These are phyloP conservation scores for Solanum boliviense DNA, from an alignment of 257 asterid species.

Conservation along the genomic window DNA sequence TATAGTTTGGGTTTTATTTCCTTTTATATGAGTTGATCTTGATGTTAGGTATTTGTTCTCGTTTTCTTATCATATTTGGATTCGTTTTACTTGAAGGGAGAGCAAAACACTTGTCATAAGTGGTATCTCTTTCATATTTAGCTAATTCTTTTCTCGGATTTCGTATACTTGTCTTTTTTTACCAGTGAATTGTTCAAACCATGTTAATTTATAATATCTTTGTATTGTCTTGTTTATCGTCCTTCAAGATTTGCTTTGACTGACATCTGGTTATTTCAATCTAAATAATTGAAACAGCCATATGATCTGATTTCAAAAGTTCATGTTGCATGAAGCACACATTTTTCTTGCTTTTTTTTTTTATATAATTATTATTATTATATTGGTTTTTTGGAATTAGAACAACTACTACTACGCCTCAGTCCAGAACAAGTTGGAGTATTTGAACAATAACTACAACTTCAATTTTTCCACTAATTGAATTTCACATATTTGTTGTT, in stretches of 20 bases:
- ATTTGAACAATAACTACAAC: not conserved
- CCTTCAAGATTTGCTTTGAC: not conserved
- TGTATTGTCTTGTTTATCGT: not conserved
- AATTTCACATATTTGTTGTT: not conserved
- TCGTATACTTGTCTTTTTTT: too few relatives aligned
- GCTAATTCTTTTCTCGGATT: too few relatives aligned
- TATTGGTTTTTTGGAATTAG: not conserved
- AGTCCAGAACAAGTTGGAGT: not conserved
- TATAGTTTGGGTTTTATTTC: too few relatives aligned
- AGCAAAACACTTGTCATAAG: too few relatives aligned
- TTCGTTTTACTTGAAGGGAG: too few relatives aligned
- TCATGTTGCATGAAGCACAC: not conserved
- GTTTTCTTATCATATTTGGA: too few relatives aligned
- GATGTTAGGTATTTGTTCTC: too few relatives aligned
- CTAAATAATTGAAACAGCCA: not conserved
- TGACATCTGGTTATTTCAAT: not conserved
- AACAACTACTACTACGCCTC: not conserved
- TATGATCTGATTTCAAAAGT: not conserved
- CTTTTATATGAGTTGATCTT: too few relatives aligned
- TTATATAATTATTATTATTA: too few relatives aligned
- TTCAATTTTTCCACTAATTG: not conserved
- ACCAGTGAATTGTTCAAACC: not conserved
- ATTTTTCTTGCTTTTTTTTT: not conserved
- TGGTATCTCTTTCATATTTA: too few relatives aligned
- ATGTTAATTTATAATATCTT: not conserved